Evolutionary conservation across 2,329 filamentous ascomycete genomes (phyloP).

Genomic region (Ramularia collo-cygni): DNA sequence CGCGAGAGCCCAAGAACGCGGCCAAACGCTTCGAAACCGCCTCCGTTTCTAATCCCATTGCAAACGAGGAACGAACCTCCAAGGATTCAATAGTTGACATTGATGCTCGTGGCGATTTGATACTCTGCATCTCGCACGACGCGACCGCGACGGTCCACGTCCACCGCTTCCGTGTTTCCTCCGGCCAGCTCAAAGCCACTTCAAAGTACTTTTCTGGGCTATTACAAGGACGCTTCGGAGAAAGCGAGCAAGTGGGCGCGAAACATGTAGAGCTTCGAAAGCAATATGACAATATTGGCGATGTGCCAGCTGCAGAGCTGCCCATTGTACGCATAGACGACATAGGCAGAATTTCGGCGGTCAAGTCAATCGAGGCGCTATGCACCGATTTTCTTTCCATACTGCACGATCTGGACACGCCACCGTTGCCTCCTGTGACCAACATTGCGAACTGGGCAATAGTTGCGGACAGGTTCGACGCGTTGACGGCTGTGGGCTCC

Average conservation of each 20-base stretch:
- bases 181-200: slow-evolving; percentile 49
- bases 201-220: slow-evolving; percentile 67
- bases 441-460: slow-evolving; percentile 63
- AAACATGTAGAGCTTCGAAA: slow-evolving; percentile 46
- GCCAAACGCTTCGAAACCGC: not conserved
- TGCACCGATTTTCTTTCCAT: slow-evolving; percentile 62
- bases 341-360: slow-evolving; percentile 61
- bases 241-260: slow-evolving; percentile 51
- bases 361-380: slow-evolving; percentile 45
- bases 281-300: slow-evolving; percentile 40
- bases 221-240: slow-evolving; percentile 56
- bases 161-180: slow-evolving; percentile 59
- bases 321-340: slow-evolving; percentile 59
- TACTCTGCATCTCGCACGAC: slow-evolving; percentile 61
- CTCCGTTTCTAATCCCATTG: slow-evolving; percentile 1
- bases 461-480: slow-evolving; percentile 68
- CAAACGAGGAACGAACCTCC: slow-evolving; percentile 16
- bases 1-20: slow-evolving; percentile 2
- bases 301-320: slow-evolving; percentile 43
- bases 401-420: slow-evolving; percentile 49
- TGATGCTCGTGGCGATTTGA: slow-evolving; percentile 53
- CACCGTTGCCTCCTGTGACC: slow-evolving; percentile 44
- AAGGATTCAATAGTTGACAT: slow-evolving; percentile 41
- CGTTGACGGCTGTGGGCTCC: slow-evolving; percentile 48
- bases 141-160: slow-evolving; percentile 46